Percentiles rank a stretch among this genome's conserved stretches.
Conservation (phyloP, 306 rosid genomes). For the Pterocarpus macrocarpus region DNA sequence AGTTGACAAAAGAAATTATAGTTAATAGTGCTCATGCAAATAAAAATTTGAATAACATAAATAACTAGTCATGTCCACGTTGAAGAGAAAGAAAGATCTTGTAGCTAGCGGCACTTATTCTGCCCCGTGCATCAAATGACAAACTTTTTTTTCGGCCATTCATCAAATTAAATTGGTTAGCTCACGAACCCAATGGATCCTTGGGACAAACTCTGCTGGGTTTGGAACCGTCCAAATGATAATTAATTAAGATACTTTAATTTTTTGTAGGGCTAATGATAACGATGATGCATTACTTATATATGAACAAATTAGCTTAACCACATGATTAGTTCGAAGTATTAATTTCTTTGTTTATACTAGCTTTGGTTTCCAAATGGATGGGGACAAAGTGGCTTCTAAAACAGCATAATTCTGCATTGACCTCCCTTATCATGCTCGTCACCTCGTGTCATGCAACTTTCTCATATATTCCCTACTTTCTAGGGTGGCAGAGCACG, state of each 20-base stretch:
- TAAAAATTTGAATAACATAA: neutral
- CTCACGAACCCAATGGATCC: constrained; percentile 51
- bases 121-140: constrained; percentile 40
- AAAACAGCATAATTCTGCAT: constrained; percentile 49
- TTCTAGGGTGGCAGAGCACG: constrained; percentile 45
- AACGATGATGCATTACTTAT: constrained; percentile 24
- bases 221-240: constrained; percentile 64
- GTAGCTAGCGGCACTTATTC: constrained; percentile 28
- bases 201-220: constrained; percentile 24
- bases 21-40: constrained; percentile 25
- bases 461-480: constrained; percentile 40
- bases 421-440: constrained; percentile 51
- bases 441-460: constrained; percentile 49
- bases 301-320: constrained; percentile 22
- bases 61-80: neutral
- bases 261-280: neutral
- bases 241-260: constrained; percentile 16
- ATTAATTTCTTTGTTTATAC: neutral
- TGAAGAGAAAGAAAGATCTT: neutral
- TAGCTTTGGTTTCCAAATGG: constrained; percentile 46
- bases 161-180: constrained; percentile 47
- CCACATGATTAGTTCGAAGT: constrained; percentile 27
- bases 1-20: neutral
- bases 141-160: neutral
- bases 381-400: constrained; percentile 55